Conservation (phyloP, 148 eudicot species). For the Camellia lanceoleosa region DNA sequence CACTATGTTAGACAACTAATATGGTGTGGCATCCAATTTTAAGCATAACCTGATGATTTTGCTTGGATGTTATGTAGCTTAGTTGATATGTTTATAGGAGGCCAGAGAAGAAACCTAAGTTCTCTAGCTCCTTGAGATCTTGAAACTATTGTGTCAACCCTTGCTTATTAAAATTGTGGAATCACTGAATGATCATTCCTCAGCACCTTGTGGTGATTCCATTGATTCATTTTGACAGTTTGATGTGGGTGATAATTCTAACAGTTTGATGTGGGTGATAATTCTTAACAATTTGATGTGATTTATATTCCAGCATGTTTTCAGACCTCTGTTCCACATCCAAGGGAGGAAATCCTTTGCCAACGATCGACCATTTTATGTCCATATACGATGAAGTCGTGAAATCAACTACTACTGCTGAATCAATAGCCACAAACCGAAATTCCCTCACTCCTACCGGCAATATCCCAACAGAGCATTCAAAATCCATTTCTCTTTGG, state of each 20-base stretch:
- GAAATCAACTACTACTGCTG: slow-evolving; percentile 44
- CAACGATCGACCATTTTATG: slow-evolving; percentile 77
- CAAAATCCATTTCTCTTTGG: slow-evolving; percentile 78
- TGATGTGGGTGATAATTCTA: too few species aligned
- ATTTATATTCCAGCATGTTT: slow-evolving; percentile 74
- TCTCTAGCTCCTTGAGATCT: not conserved
- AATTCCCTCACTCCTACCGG: slow-evolving; percentile 22
- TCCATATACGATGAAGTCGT: slow-evolving; percentile 67
- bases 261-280: too few species aligned
- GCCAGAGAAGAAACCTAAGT: not conserved
- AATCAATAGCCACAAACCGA: slow-evolving; percentile 39
- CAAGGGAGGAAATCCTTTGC: slow-evolving; percentile 79
- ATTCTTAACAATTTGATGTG: not conserved
- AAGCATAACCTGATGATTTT: not conserved
- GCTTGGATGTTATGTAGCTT: not conserved
- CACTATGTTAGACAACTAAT: not conserved
- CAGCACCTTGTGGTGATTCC: too few species aligned
- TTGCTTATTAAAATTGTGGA: too few species aligned
- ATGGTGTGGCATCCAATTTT: not conserved
- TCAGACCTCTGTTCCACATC: slow-evolving; percentile 73
- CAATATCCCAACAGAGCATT: slow-evolving; percentile 31
- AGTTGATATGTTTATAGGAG: not conserved
- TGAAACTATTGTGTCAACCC: not conserved
- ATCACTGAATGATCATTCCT: too few species aligned
- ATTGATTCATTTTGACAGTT: too few species aligned